These are phyloP conservation scores for Stachybotrys chlorohalonatus DNA, from an alignment of 2,329 filamentous ascomycete species.

Conservation along the genomic window DNA sequence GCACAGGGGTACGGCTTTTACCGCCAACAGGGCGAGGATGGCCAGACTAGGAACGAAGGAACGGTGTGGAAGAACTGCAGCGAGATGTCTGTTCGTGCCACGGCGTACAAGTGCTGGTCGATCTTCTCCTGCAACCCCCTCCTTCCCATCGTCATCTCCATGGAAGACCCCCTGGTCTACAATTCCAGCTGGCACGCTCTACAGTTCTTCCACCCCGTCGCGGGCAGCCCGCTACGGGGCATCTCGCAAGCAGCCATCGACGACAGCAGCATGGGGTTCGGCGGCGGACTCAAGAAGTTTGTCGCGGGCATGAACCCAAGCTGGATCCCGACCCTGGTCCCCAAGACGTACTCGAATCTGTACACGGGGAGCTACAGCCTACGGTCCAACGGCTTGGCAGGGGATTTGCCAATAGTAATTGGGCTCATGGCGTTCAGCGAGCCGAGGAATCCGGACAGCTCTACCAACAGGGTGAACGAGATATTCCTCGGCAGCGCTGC, in stretches of 20 bases:
- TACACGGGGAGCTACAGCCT: neutral
- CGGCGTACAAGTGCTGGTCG: slow-evolving; percentile 14
- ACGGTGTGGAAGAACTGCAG: neutral
- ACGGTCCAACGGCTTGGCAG: slow-evolving; percentile 22
- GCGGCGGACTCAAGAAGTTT: slow-evolving; percentile 11
- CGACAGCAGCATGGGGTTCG: slow-evolving; percentile 7
- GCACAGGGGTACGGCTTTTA: slow-evolving; percentile 10
- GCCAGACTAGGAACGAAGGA: neutral
- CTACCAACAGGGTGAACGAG: slow-evolving; percentile 4
- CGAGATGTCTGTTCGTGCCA: slow-evolving; percentile 1
- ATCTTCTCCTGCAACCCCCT: slow-evolving; percentile 27
- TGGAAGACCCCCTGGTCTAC: slow-evolving; percentile 9
- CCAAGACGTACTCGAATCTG: slow-evolving; percentile 16
- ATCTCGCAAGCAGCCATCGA: slow-evolving; percentile 18
- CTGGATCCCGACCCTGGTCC: slow-evolving; percentile 30
- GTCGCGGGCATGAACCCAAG: slow-evolving; percentile 19
- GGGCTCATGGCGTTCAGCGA: slow-evolving; percentile 29
- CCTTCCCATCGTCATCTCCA: slow-evolving; percentile 23
- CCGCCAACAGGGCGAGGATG: neutral
- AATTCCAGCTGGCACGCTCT: slow-evolving; percentile 16
- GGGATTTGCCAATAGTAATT: slow-evolving; percentile 27
- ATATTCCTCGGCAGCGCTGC: slow-evolving; percentile 14
- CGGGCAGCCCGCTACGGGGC: slow-evolving; percentile 5
- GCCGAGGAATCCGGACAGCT: neutral
- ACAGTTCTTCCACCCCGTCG: slow-evolving; percentile 14